phyloP scores from a whole-genome alignment of 164 flowering plant genomes.

The Echeveria elegans region DNA sequence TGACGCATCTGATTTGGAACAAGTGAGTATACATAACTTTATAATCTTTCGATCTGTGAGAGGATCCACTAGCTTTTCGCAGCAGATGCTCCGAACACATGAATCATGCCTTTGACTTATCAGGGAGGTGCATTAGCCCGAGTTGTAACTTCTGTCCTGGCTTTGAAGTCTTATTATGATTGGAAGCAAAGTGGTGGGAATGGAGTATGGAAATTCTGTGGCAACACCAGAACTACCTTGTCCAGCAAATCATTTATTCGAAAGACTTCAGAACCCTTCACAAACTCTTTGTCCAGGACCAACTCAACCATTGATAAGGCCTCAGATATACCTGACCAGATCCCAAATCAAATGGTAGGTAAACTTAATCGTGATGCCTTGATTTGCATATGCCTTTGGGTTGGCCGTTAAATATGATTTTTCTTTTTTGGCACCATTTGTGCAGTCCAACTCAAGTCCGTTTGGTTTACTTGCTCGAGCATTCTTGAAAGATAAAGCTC shows the following conservation, averaged over 20 bases:
- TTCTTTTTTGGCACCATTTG: slow-evolving; percentile 5
- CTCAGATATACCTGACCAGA: slow-evolving; percentile 25
- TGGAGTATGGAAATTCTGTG: slow-evolving; percentile 84
- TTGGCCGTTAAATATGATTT: slow-evolving; percentile 1
- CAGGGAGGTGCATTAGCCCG: slow-evolving; percentile 90
- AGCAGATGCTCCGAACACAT: neutral
- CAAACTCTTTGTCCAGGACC: slow-evolving; percentile 52
- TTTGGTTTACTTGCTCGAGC: slow-evolving; percentile 67
- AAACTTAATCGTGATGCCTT: slow-evolving; percentile 17
- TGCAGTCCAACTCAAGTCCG: slow-evolving; percentile 46
- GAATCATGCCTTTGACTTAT: slow-evolving; percentile 7
- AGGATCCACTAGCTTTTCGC: neutral
- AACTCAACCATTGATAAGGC: slow-evolving; percentile 44
- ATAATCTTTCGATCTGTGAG: neutral
- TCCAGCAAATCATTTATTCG: slow-evolving; percentile 56
- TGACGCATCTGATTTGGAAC: slow-evolving; percentile 96
- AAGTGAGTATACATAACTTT: slow-evolving; percentile 33
- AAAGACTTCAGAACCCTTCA: slow-evolving; percentile 81
- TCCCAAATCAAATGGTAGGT: slow-evolving; percentile 61
- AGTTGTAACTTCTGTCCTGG: slow-evolving; percentile 75
- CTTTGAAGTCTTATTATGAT: slow-evolving; percentile 77
- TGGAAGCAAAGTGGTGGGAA: slow-evolving; percentile 79
- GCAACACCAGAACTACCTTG: slow-evolving; percentile 40
- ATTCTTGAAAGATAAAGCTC: slow-evolving; percentile 63
- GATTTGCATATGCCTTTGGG: neutral